These are phyloP conservation scores for Pseudoturritis turrita DNA, from an alignment of 345 rosid genomes.

Conservation along the genomic window DNA sequence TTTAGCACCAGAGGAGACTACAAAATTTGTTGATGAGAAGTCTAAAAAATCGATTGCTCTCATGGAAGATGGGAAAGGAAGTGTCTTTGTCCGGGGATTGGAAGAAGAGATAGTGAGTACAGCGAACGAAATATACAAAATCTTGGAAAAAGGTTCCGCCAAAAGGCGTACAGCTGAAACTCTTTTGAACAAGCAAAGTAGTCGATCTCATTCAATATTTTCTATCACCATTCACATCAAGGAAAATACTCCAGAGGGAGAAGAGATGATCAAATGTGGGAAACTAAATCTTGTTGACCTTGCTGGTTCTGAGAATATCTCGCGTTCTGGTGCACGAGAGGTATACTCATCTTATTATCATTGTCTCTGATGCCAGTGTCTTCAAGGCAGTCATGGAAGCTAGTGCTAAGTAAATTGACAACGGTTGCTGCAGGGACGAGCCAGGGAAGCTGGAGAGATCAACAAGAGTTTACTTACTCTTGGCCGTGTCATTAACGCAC, in stretches of 20 bases:
- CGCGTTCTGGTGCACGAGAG: constrained; percentile 98
- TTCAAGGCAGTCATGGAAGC: constrained; percentile 15
- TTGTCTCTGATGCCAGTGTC: background rate
- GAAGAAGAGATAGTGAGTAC: constrained; percentile 96
- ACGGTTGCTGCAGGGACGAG: constrained; percentile 76
- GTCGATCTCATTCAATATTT: constrained; percentile 97
- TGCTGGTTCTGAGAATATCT: constrained; percentile 99
- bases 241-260: constrained; percentile 97
- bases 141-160: constrained; percentile 94
- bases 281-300: constrained; percentile 98
- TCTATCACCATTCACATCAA: constrained; percentile 95
- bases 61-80: constrained; percentile 99
- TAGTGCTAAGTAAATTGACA: constrained; percentile 1
- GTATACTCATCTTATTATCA: constrained; percentile 34
- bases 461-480: constrained; percentile 98
- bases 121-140: constrained; percentile 94
- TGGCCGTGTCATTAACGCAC: constrained; percentile 95
- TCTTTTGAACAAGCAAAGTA: constrained; percentile 97
- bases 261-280: constrained; percentile 98
- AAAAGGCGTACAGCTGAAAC: constrained; percentile 99
- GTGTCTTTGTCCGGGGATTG: constrained; percentile 91
- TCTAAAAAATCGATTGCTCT: constrained; percentile 92
- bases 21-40: constrained; percentile 80
- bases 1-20: constrained; percentile 82
- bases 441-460: constrained; percentile 99